A percentile compares a stretch with the other conserved stretches of the same genome.
Evolutionary conservation across 2,329 filamentous ascomycete genomes (phyloP).

Genomic region (Penicillium digitatum): DNA sequence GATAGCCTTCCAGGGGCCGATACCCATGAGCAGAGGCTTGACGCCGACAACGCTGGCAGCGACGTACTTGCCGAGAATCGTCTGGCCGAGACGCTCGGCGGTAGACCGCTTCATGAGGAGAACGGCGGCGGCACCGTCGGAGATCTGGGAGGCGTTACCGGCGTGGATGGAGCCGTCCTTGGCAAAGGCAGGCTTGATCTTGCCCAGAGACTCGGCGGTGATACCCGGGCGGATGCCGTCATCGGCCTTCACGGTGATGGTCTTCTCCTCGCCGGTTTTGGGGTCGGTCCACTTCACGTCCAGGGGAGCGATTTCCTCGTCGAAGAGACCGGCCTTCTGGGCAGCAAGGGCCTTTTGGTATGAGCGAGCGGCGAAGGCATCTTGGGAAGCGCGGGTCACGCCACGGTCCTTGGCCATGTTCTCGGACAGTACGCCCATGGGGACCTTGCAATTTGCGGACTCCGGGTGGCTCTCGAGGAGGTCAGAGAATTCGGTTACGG

Average conservation of each 20-base stretch:
- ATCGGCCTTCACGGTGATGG: conserved; percentile 76
- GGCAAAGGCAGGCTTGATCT: conserved; percentile 86
- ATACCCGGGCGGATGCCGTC: conserved; percentile 84
- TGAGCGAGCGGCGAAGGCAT: conserved; percentile 87
- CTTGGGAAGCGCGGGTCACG: conserved; percentile 69
- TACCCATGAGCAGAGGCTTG: conserved; percentile 88
- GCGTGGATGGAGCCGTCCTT: conserved; percentile 93
- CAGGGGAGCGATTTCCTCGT: conserved; percentile 84
- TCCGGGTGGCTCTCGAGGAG: conserved; percentile 76
- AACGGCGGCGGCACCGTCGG: conserved; percentile 90
- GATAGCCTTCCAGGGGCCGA: conserved; percentile 94
- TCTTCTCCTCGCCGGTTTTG: conserved; percentile 80
- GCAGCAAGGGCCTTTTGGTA: conserved; percentile 87
- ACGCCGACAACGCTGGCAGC: conserved; percentile 81
- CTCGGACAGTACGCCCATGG: conserved; percentile 92
- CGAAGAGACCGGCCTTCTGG: conserved; percentile 83
- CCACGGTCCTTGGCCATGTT: conserved; percentile 85
- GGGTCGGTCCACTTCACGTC: conserved; percentile 85
- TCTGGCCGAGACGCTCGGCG: conserved; percentile 81
- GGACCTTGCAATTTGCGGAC: conserved; percentile 92
- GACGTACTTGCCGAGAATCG: conserved; percentile 89
- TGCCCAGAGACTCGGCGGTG: conserved; percentile 80
- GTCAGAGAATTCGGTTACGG: conserved; percentile 90
- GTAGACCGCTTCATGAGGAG: conserved; percentile 92
- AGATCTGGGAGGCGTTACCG: conserved; percentile 93